Base-by-base conservation (phyloP, 495 filamentous ascomycete genomes). In the Talaromyces adpressus region DNA sequence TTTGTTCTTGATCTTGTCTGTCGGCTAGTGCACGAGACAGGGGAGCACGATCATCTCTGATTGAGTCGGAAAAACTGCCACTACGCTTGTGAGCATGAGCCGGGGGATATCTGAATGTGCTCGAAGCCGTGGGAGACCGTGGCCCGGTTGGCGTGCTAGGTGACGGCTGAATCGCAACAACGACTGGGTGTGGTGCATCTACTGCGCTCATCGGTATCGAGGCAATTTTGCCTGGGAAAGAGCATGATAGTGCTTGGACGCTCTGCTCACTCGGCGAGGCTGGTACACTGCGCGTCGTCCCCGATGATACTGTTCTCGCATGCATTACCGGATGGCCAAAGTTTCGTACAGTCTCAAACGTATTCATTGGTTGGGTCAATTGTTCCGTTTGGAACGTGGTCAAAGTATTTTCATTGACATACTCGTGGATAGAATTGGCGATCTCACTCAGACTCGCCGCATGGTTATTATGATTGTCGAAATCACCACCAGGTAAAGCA, bases 11-110 rank as follows among this genome's bases (percentile, higher is more conserved):
- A 73, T 73, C 64, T 73, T 67, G 62, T 20, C 67, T 58, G 9
- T 71, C 69, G 18, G 61, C 39, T 77, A 74, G 86, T 71, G 65
- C 77, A 59, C 67, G 76, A 67, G 72, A 82, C 66, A 85, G 70
- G 4, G 90, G 88, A 9, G 78, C 72, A 62, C 88, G 79, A 61
- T 84, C 81, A 70, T 96, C 92, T 69, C 92, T 82, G 62, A 93
- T 79, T 3, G 94, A 96, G 71, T 98, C 94, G 1, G 89, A 91
- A 64, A 96, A 90, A 70, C 88, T 90, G 16, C 85, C 88, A 66
- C 87, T 89, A 57, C 88, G 81, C 71, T 89, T 89, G 71, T 90
- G 89, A 11, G 78, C 73, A 70, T 85, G 77, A 54, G 74, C 78
- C 14, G 79, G 4, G 11, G 36, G 71, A 51, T 72, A 69, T 22